These are phyloP conservation scores for Rhynchosporium graminicola DNA, from an alignment of 2,329 filamentous ascomycete species.

Conservation along the genomic window DNA sequence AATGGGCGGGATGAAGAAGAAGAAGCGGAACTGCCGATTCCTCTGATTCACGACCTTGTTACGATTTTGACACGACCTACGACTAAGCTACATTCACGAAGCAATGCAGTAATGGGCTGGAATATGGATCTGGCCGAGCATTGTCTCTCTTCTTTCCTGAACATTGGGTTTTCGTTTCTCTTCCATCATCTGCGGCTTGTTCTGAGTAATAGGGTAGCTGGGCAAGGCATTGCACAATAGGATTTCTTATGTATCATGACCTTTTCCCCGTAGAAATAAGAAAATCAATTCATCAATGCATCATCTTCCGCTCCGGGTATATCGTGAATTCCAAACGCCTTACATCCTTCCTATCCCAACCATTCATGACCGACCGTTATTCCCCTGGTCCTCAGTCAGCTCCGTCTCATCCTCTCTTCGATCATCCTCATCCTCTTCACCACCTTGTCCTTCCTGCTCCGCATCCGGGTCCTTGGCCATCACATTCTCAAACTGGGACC, in stretches of 20 bases:
- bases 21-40: conserved; percentile 81
- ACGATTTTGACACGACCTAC: conserved; percentile 39
- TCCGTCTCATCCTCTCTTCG: conserved; percentile 29
- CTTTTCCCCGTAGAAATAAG: conserved; percentile 47
- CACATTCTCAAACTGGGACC: conserved; percentile 95
- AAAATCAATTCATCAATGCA: conserved; percentile 30
- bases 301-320: conserved; percentile 29
- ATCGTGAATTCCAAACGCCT: conserved; percentile 35
- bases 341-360: neutral
- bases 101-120: conserved; percentile 28
- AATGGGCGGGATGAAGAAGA: conserved; percentile 63
- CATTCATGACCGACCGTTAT: conserved; percentile 17
- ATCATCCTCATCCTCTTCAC: conserved; percentile 34
- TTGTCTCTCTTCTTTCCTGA: conserved; percentile 26
- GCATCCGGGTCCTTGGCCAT: conserved; percentile 71
- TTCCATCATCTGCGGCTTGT: conserved; percentile 27
- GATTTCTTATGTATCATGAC: conserved; percentile 41
- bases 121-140: conserved; percentile 23
- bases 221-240: conserved; percentile 30
- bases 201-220: conserved; percentile 33
- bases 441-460: conserved; percentile 36
- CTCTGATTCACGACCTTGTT: conserved; percentile 52
- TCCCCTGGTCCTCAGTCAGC: conserved; percentile 18
- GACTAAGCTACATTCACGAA: conserved; percentile 37
- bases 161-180: conserved; percentile 24